Evolutionary conservation across 2,329 filamentous ascomycete species (phyloP).

Genomic region (Penicillium digitatum): DNA sequence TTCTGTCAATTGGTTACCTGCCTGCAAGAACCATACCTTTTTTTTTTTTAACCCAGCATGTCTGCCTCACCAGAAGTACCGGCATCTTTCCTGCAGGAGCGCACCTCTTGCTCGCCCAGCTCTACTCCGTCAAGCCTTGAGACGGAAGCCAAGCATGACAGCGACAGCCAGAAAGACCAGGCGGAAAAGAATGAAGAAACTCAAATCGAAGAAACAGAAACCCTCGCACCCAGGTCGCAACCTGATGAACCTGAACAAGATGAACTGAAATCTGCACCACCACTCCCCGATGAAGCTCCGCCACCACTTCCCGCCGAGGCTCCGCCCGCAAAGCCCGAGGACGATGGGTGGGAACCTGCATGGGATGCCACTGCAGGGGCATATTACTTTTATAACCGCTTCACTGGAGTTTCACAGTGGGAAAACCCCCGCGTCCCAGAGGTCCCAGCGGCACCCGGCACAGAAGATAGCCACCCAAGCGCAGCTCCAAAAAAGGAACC

Average conservation of each 20-base stretch:
- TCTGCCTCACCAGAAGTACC: slow-evolving; percentile 7
- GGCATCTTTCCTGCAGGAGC: slow-evolving; percentile 59
- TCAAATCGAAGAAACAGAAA: slow-evolving; percentile 46
- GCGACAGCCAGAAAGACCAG: slow-evolving; percentile 14
- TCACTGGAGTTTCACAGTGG: slow-evolving; percentile 73
- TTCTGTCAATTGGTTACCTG: background rate
- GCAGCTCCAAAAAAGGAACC: slow-evolving; percentile 37
- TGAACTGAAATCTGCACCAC: slow-evolving; percentile 31
- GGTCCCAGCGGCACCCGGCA: slow-evolving; percentile 29
- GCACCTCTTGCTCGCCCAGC: slow-evolving; percentile 77
- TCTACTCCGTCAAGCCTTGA: slow-evolving; percentile 85
- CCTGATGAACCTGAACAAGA: slow-evolving; percentile 20
- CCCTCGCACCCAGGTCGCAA: slow-evolving; percentile 12
- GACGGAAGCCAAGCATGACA: slow-evolving; percentile 48
- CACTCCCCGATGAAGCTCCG: slow-evolving; percentile 44
- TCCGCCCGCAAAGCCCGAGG: slow-evolving; percentile 43
- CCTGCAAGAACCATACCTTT: slow-evolving; percentile 1
- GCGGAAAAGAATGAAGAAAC: slow-evolving; percentile 5
- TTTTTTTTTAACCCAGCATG: slow-evolving; percentile 9
- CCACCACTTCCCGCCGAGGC: slow-evolving; percentile 53
- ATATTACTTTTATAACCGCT: slow-evolving; percentile 82
- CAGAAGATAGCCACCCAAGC: slow-evolving; percentile 31
- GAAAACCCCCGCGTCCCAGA: slow-evolving; percentile 74
- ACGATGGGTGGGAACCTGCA: slow-evolving; percentile 74
- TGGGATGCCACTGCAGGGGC: slow-evolving; percentile 67